These are phyloP conservation scores for Lentinus brumalis DNA, from an alignment of 768 basidiomycete genomes.

Conservation along the genomic window DNA sequence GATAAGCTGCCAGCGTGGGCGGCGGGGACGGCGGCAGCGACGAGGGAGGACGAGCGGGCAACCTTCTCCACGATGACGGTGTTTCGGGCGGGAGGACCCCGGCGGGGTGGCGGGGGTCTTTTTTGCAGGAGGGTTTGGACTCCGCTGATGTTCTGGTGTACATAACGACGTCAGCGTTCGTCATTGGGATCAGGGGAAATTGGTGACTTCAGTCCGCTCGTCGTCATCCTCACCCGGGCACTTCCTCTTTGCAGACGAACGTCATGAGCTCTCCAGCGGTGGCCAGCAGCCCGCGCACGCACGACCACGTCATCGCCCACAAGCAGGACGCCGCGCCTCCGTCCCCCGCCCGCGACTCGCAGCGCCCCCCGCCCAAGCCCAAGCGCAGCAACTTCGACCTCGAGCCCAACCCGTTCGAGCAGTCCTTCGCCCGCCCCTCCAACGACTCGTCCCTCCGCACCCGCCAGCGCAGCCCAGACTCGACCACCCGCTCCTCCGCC, in stretches of 20 bases:
- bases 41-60: neutral
- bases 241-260: conserved; percentile 10
- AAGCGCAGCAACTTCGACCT: conserved; percentile 39
- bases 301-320: conserved; percentile 13
- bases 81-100: conserved; percentile 15
- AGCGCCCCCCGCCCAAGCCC: conserved; percentile 22
- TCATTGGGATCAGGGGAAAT: conserved; percentile 21
- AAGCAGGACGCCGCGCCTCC: conserved; percentile 7
- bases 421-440: conserved; percentile 69
- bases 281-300: conserved; percentile 11
- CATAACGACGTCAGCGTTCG: conserved; percentile 32
- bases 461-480: conserved; percentile 34
- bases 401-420: conserved; percentile 72
- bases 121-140: conserved; percentile 13
- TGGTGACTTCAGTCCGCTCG: conserved; percentile 19
- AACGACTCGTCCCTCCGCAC: conserved; percentile 48
- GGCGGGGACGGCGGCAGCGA: neutral
- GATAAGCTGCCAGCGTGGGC: neutral
- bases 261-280: conserved; percentile 23
- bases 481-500: conserved; percentile 30
- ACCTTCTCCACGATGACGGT: conserved; percentile 19
- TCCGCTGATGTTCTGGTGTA: conserved; percentile 24
- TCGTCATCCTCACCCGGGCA: conserved; percentile 22
- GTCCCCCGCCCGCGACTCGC: conserved; percentile 14
- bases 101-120: conserved; percentile 10